Evolutionary conservation across 768 basidiomycete genomes (phyloP).

Genomic region (Rhodotorula taiwanensis): DNA sequence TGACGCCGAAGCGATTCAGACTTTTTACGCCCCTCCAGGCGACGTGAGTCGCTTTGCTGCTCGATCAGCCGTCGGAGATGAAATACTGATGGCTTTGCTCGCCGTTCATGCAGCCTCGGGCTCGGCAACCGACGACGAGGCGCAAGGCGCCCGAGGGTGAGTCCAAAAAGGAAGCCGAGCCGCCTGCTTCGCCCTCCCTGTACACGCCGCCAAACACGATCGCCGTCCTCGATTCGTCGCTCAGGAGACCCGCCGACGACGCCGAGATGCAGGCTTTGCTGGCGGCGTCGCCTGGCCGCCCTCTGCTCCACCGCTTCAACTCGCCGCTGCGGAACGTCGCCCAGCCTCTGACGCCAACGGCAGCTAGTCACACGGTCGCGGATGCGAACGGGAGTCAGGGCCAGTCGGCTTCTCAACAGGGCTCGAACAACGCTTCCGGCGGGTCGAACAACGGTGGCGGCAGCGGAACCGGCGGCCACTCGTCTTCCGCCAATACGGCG

Average conservation of each 20-base stretch:
- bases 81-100: no score
- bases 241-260: conserved; percentile 21
- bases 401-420: no score
- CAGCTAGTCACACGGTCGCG: conserved; percentile 3
- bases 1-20: conserved; percentile 32
- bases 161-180: conserved; percentile 12
- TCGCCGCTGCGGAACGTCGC: conserved; percentile 30
- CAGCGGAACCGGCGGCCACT: no score
- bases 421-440: no score
- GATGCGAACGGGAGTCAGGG: conserved; percentile 1
- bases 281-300: conserved; percentile 1
- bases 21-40: conserved; percentile 29
- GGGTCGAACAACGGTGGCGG: no score
- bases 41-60: conserved; percentile 4
- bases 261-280: conserved; percentile 8
- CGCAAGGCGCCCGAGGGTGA: conserved; percentile 12
- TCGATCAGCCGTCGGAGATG: not conserved
- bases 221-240: conserved; percentile 40
- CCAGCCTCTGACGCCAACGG: conserved; percentile 35
- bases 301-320: conserved; percentile 26
- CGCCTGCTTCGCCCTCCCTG: conserved; percentile 8
- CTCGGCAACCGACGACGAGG: conserved; percentile 26
- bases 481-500: conserved; percentile 46
- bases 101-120: conserved; percentile 12
- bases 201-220: conserved; percentile 41